Percentiles rank a stretch among this genome's conserved stretches.
Evolutionary conservation across 768 basidiomycete genomes (phyloP).

Genomic region (Trametes maxima): DNA sequence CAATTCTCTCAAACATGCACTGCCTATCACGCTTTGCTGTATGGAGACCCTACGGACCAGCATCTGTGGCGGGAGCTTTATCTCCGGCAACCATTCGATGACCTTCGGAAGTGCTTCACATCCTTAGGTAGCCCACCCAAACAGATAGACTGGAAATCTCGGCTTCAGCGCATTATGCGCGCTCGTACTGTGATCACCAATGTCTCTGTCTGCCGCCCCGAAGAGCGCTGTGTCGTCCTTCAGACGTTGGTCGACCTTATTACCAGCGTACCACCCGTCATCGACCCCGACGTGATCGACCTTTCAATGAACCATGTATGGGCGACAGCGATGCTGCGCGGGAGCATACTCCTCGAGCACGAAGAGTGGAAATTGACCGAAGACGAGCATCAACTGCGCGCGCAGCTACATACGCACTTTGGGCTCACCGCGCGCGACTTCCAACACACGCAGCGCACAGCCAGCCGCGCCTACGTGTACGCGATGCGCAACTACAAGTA

Average conservation of each 20-base stretch:
- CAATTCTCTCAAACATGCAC: conserved; percentile 53
- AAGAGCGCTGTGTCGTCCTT: conserved; percentile 47
- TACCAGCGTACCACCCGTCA: conserved; percentile 42
- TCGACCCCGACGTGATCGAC: conserved; percentile 25
- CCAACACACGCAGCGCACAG: conserved; percentile 34
- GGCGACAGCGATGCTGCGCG: conserved; percentile 47
- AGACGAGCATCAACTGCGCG: conserved; percentile 49
- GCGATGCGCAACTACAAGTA: conserved; percentile 57
- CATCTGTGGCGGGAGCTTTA: conserved; percentile 67
- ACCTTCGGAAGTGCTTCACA: conserved; percentile 54
- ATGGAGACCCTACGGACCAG: conserved; percentile 45
- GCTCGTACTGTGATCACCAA: conserved; percentile 50
- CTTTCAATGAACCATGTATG: conserved; percentile 55
- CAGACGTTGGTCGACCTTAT: conserved; percentile 55
- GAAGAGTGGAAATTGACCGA: conserved; percentile 27
- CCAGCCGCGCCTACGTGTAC: conserved; percentile 61
- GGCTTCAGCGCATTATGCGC: conserved; percentile 58
- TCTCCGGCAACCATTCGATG: conserved; percentile 63
- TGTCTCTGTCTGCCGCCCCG: conserved; percentile 38
- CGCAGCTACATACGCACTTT: conserved; percentile 56
- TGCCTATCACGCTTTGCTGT: conserved; percentile 46
- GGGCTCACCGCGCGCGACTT: conserved; percentile 55
- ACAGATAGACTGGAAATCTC: conserved; percentile 48
- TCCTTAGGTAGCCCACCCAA: conserved; percentile 32
- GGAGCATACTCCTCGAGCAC: conserved; percentile 48